These are phyloP conservation scores for Flaveria brownii DNA, from an alignment of 129 eudicot species.

Conservation along the genomic window DNA sequence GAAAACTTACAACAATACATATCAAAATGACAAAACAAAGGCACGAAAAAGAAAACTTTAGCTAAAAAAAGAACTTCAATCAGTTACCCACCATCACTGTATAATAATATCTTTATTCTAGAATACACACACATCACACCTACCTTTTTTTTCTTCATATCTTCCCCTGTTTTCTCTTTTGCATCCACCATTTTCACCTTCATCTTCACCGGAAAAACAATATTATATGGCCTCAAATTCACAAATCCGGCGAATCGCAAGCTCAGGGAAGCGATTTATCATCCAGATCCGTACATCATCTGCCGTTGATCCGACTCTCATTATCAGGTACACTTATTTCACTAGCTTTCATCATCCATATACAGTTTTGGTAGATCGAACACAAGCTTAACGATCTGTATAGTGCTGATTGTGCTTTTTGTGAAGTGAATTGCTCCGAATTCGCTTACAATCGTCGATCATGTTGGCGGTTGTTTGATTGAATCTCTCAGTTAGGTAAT, in stretches of 20 bases:
- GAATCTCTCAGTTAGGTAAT: background rate
- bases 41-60: too few relatives aligned
- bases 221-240: slow-evolving; percentile 70
- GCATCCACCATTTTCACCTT: slow-evolving; percentile 8
- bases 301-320: slow-evolving; percentile 38
- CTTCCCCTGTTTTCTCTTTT: slow-evolving; percentile 3
- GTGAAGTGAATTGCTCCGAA: too few relatives aligned
- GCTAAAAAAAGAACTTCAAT: too few relatives aligned
- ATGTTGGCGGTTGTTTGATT: background rate
- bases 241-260: slow-evolving; percentile 46
- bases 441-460: too few relatives aligned
- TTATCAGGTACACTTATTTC: slow-evolving; percentile 39
- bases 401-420: background rate
- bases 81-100: background rate
- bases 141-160: slow-evolving; percentile 10
- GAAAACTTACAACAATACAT: too few relatives aligned
- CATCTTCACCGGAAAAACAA: slow-evolving; percentile 20
- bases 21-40: too few relatives aligned
- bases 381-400: slow-evolving; percentile 8
- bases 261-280: slow-evolving; percentile 56
- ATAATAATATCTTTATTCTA: background rate
- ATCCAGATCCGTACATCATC: slow-evolving; percentile 54
- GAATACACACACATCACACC: slow-evolving; percentile 10
- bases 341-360: background rate
- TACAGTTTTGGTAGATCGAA: background rate